Percentiles rank a stretch among this genome's conserved stretches.
Evolutionary conservation across 1,284 basidiomycete genomes (phyloP).

Genomic region (Puccinia triticina): DNA sequence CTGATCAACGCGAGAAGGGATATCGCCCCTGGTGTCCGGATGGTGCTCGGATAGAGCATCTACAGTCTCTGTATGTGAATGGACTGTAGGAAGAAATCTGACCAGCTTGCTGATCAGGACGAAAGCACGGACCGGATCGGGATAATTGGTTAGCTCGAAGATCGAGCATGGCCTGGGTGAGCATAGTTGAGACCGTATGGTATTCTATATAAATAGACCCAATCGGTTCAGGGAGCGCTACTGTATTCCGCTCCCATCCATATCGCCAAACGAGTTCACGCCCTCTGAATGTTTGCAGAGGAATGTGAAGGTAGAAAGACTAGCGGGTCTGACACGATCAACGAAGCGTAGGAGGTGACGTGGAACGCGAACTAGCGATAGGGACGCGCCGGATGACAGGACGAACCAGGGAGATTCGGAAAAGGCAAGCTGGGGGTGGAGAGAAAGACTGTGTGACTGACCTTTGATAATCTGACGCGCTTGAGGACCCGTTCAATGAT

Average conservation of each 20-base stretch:
- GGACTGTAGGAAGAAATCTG: not conserved
- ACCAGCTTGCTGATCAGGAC: not conserved
- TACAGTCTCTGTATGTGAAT: not conserved
- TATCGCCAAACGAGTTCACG: no score
- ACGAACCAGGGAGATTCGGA: not conserved
- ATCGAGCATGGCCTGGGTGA: not conserved
- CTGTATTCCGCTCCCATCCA: no score
- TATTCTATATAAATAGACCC: not conserved
- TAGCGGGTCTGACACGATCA: not conserved
- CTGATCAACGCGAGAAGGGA: not conserved
- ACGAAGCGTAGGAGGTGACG: not conserved
- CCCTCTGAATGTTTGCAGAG: no score
- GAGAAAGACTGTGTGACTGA: not conserved
- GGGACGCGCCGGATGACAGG: constrained; percentile 10
- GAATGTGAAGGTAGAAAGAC: no score
- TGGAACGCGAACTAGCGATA: not conserved
- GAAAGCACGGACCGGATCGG: not conserved
- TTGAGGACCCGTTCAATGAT: constrained; percentile 35
- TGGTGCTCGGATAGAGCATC: not conserved
- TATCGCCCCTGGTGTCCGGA: not conserved
- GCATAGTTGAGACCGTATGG: no score
- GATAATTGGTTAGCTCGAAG: not conserved
- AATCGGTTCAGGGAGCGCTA: not conserved
- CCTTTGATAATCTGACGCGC: constrained; percentile 35
- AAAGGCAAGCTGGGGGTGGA: not conserved